Percentiles rank a stretch among this genome's conserved stretches.
Evolutionary conservation across 1,284 basidiomycete genomes (phyloP).

Genomic region (Leccinum idahoense): DNA sequence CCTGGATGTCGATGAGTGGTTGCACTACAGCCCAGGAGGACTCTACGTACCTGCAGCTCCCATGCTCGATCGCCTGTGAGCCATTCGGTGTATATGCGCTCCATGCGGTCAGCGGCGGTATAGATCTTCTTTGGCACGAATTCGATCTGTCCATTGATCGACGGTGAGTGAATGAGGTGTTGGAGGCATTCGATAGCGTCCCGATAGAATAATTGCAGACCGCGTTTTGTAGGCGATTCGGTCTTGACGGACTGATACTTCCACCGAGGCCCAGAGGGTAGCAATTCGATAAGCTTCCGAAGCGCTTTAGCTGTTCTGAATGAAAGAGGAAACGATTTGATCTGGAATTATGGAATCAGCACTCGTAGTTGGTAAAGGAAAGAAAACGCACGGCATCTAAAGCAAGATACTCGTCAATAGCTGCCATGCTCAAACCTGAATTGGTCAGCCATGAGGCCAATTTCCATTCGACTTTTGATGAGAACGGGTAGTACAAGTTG

Average conservation of each 20-base stretch:
- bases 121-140: neutral
- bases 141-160: neutral
- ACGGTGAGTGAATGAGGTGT: neutral
- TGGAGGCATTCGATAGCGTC: neutral
- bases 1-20: neutral
- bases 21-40: neutral
- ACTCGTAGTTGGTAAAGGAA: neutral
- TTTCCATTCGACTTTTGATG: neutral
- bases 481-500: neutral
- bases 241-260: neutral
- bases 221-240: neutral
- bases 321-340: neutral
- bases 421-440: neutral
- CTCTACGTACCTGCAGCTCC: neutral
- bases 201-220: neutral
- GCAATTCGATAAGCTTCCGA: neutral
- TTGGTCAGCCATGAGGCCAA: neutral
- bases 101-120: neutral
- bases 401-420: neutral
- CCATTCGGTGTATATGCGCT: neutral
- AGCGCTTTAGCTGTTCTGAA: neutral
- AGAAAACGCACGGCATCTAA: neutral
- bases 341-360: neutral
- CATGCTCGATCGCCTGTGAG: neutral
- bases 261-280: neutral